A percentile compares a stretch with the other conserved stretches of the same genome.
phyloP scores from a whole-genome alignment of 31 red algal genomes.

The Porphyra umbilicalis region DNA sequence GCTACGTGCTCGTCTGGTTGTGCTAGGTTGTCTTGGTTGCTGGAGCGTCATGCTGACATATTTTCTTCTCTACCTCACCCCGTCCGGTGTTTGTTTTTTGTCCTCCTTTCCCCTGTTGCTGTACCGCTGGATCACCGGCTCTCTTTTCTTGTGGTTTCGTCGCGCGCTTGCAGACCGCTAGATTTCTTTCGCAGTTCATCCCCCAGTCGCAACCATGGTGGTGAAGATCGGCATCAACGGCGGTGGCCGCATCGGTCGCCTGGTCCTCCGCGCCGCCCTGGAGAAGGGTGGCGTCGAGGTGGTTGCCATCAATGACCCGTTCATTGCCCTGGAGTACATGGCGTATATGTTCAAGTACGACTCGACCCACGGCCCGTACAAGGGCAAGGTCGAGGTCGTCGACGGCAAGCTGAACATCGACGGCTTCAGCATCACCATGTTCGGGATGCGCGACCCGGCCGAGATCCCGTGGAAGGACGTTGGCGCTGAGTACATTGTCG shows the following conservation, averaged over 20 bases:
- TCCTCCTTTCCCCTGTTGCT: background rate
- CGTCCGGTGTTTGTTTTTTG: background rate
- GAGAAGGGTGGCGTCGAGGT: constrained; percentile 84
- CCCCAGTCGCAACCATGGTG: constrained; percentile 27
- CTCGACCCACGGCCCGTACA: constrained; percentile 87
- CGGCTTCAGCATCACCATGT: constrained; percentile 75
- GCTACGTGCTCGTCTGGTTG: too few relatives aligned
- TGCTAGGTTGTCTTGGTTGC: background rate
- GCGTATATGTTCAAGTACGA: constrained; percentile 99
- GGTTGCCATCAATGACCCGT: constrained; percentile 99
- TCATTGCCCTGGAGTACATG: constrained; percentile 97
- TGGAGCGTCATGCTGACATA: background rate
- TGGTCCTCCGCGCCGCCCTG: constrained; percentile 93
- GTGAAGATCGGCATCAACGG: constrained; percentile 98
- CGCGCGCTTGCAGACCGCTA: too few relatives aligned
- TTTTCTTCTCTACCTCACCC: background rate
- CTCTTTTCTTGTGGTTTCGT: too few relatives aligned
- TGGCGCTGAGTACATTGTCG: constrained; percentile 98
- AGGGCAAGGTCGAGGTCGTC: constrained; percentile 48
- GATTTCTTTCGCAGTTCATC: background rate
- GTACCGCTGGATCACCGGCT: too few relatives aligned
- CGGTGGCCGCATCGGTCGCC: constrained; percentile 94
- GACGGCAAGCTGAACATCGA: constrained; percentile 94
- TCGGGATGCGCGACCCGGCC: constrained; percentile 75
- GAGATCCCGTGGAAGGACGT: constrained; percentile 91